These are phyloP conservation scores for Aspergillus kassunensis DNA, from an alignment of 495 filamentous ascomycete species.

Conservation along the genomic window DNA sequence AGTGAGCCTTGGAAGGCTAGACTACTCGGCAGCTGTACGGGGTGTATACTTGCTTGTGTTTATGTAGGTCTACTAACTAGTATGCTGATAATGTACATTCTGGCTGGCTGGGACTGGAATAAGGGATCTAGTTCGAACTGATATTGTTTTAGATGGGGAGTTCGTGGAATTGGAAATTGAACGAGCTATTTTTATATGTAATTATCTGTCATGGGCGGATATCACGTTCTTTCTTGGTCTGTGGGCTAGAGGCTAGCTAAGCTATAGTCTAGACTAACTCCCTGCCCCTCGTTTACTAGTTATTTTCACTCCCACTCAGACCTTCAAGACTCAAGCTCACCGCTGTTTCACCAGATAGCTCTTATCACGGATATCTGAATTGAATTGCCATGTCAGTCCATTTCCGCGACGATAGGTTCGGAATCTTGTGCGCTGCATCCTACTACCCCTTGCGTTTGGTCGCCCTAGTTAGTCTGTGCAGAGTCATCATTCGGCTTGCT, in stretches of 20 bases:
- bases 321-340: neutral
- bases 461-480: slow-evolving; percentile 15
- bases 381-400: slow-evolving; percentile 8
- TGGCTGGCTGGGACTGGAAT: no score
- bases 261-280: neutral
- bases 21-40: neutral
- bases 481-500: neutral
- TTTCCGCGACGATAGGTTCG: slow-evolving; percentile 22
- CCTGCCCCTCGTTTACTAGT: neutral
- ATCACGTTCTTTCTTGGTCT: no score
- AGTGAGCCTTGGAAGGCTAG: neutral
- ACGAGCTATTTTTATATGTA: neutral
- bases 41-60: no score
- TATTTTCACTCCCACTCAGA: neutral
- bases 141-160: no score
- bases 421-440: slow-evolving; percentile 22
- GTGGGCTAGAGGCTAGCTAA: neutral
- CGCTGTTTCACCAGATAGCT: slow-evolving; percentile 8
- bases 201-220: no score
- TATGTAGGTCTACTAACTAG: no score
- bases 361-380: neutral
- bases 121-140: neutral
- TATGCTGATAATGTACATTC: no score
- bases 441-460: slow-evolving; percentile 26
- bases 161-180: neutral